These are phyloP conservation scores for Pythium sukuiense DNA, from an alignment of 352 stramenopile genomes.

Conservation along the genomic window DNA sequence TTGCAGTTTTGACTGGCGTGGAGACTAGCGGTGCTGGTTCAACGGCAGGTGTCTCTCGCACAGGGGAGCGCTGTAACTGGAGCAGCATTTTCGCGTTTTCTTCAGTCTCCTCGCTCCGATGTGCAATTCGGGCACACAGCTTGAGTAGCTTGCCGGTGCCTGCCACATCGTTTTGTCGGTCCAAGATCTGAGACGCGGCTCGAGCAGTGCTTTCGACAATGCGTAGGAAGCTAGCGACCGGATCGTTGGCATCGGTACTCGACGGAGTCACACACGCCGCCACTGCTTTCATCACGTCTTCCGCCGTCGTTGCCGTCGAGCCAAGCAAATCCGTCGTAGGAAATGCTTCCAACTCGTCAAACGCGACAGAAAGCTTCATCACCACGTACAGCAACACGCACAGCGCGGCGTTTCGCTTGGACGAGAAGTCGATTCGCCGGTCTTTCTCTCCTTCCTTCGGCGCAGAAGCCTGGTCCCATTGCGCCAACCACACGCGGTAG, in stretches of 20 bases:
- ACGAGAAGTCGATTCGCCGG: constrained; percentile 37
- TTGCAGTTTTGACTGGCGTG: background rate
- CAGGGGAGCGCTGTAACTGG: constrained; percentile 19
- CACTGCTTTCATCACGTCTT: background rate
- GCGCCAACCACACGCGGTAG: constrained; percentile 12
- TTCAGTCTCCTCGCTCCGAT: constrained; percentile 23
- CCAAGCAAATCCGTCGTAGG: background rate
- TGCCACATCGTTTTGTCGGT: background rate
- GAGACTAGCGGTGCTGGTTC: background rate
- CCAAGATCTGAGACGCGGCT: background rate
- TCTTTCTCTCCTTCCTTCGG: constrained; percentile 7
- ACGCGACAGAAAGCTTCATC: constrained; percentile 27
- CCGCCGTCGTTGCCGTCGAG: background rate
- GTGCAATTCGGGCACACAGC: constrained; percentile 3
- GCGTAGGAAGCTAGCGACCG: background rate
- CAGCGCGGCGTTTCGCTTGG: constrained; percentile 32
- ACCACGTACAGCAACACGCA: constrained; percentile 51
- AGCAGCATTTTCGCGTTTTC: constrained; percentile 25
- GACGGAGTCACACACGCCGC: background rate
- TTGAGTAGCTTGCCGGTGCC: constrained; percentile 7
- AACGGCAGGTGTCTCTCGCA: background rate
- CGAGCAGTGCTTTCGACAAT: background rate
- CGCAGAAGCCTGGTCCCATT: constrained; percentile 10
- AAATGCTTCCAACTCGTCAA: background rate
- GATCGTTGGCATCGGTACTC: background rate